phyloP scores from a whole-genome alignment of 1,139 yeast genomes.

The Geotrichum citri-aurantii region DNA sequence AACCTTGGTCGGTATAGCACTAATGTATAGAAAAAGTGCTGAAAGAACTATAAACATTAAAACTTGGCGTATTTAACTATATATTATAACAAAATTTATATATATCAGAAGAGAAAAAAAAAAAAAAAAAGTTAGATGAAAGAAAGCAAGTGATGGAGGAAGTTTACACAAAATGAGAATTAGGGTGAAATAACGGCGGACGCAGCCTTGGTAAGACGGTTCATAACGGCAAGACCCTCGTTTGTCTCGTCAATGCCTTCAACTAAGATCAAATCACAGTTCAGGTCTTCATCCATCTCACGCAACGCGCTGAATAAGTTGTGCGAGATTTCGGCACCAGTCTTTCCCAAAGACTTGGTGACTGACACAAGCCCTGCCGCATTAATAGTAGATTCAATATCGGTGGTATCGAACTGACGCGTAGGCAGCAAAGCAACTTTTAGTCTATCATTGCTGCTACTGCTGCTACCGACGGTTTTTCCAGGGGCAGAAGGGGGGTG shows the following conservation, averaged over 20 bases:
- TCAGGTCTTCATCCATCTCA: conserved; percentile 56
- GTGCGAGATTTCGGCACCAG: conserved; percentile 61
- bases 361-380: not conserved
- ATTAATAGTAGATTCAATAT: conserved; percentile 10
- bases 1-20: conserved; percentile 13
- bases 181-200: conserved; percentile 33
- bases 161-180: not conserved
- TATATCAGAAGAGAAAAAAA: not conserved
- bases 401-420: conserved; percentile 18
- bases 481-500: not conserved
- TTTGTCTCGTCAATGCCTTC: conserved; percentile 64
- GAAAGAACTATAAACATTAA: not conserved
- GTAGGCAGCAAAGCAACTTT: conserved; percentile 48
- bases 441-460: conserved; percentile 17
- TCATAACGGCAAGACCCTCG: conserved; percentile 94
- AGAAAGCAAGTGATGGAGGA: not conserved
- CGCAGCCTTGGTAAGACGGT: conserved; percentile 83
- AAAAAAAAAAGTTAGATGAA: not conserved
- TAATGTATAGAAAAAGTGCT: conserved; percentile 5
- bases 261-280: conserved; percentile 61
- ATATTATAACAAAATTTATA: not conserved
- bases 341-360: conserved; percentile 42
- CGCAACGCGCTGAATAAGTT: conserved; percentile 68
- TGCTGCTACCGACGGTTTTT: not conserved
- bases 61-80: not conserved